Evolutionary conservation across 768 basidiomycete genomes (phyloP).

Genomic region (Podaxis mareebaensis): DNA sequence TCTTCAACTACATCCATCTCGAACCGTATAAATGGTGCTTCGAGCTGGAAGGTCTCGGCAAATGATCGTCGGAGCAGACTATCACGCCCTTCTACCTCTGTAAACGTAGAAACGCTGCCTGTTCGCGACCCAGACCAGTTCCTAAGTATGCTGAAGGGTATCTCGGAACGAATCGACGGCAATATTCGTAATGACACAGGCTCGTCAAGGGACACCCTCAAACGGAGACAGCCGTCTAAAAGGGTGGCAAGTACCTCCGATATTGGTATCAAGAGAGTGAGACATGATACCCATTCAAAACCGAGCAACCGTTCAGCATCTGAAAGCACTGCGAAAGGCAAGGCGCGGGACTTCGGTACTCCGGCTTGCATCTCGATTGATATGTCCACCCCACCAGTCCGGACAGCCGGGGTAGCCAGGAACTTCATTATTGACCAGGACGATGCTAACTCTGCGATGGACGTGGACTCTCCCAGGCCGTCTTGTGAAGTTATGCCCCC

Average conservation of each 20-base stretch:
- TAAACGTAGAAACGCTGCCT: background rate
- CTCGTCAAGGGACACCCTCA: conserved; percentile 3
- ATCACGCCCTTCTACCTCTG: conserved; percentile 4
- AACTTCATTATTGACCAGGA: background rate
- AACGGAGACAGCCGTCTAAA: conserved; percentile 2
- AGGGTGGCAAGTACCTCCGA: conserved; percentile 6
- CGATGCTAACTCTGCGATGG: conserved; percentile 5
- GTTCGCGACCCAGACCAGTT: conserved; percentile 25
- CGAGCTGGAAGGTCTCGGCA: conserved; percentile 2
- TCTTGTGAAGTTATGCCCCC: conserved; percentile 19
- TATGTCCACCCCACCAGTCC: background rate
- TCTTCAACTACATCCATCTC: background rate
- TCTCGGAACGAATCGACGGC: conserved; percentile 35
- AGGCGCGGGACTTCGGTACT: background rate
- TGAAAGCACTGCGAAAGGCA: conserved; percentile 8
- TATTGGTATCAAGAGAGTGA: conserved; percentile 12
- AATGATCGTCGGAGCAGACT: conserved; percentile 4
- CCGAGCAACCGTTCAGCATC: conserved; percentile 1
- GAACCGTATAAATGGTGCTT: background rate
- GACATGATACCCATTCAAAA: conserved; percentile 2
- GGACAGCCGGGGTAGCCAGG: background rate
- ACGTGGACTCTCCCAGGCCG: conserved; percentile 3
- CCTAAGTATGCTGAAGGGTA: conserved; percentile 34
- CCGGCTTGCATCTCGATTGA: background rate
- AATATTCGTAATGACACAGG: conserved; percentile 20